These are phyloP conservation scores for Apiotrichum brassicae DNA, from an alignment of 1,284 basidiomycete genomes.

Conservation along the genomic window DNA sequence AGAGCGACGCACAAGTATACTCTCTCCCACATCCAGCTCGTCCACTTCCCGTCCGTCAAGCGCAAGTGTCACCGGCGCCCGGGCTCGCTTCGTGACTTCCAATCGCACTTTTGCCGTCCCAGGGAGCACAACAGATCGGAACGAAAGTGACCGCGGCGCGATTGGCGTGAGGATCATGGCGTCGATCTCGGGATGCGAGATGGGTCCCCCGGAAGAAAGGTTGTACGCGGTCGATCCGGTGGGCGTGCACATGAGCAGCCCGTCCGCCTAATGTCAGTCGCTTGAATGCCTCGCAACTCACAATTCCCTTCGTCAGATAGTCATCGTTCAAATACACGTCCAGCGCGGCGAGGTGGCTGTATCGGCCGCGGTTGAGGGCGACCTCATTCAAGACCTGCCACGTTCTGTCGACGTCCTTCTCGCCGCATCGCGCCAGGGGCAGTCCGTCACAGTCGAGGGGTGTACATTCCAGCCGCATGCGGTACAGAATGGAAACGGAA, in stretches of 20 bases:
- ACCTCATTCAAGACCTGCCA: conserved; percentile 99
- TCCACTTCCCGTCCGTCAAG: conserved; percentile 85
- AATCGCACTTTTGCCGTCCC: conserved; percentile 67
- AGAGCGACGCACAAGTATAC: conserved; percentile 74
- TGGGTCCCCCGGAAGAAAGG: conserved; percentile 88
- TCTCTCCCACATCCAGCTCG: conserved; percentile 72
- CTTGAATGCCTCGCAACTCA: conserved; percentile 49
- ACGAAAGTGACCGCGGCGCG: conserved; percentile 85
- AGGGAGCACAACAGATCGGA: conserved; percentile 85
- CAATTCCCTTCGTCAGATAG: conserved; percentile 89
- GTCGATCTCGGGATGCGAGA: conserved; percentile 86
- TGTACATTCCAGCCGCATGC: conserved; percentile 78
- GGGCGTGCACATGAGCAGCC: conserved; percentile 90
- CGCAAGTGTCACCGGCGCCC: conserved; percentile 79
- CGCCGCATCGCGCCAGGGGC: conserved; percentile 47
- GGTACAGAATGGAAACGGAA: conserved; percentile 58
- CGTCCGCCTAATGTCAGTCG: conserved; percentile 65
- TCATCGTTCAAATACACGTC: conserved; percentile 90
- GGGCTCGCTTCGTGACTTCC: conserved; percentile 75
- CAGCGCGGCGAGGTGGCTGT: conserved; percentile 85
- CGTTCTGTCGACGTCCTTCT: conserved; percentile 49
- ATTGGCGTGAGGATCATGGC: conserved; percentile 89
- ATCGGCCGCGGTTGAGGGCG: conserved; percentile 80
- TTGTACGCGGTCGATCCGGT: conserved; percentile 97
- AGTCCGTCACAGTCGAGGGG: conserved; percentile 60